Evolutionary conservation across 1,284 basidiomycete genomes (phyloP).

Genomic region (Agaricales sp.): DNA sequence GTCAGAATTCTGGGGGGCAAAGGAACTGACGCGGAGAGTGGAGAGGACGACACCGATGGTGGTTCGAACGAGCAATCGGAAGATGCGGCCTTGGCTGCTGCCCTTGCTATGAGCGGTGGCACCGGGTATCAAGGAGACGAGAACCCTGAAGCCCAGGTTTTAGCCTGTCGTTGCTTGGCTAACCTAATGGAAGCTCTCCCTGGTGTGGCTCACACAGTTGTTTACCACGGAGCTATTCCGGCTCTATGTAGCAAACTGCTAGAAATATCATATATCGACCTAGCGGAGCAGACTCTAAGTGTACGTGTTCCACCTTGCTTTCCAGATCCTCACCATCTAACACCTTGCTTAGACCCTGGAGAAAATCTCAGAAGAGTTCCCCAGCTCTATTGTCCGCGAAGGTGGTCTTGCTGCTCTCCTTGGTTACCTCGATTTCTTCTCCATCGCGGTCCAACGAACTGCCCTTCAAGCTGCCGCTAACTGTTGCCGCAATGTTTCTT

Average conservation of each 20-base stretch:
- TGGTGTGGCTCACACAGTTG: constrained; percentile 87
- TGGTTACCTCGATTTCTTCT: constrained; percentile 94
- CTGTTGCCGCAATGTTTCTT: constrained; percentile 83
- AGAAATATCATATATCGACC: constrained; percentile 93
- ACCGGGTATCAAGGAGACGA: constrained; percentile 61
- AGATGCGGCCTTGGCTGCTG: constrained; percentile 79
- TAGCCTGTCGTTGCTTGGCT: constrained; percentile 90
- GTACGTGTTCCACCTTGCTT: constrained; percentile 42
- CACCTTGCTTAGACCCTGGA: constrained; percentile 79
- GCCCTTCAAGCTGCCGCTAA: constrained; percentile 94
- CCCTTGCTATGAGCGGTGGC: constrained; percentile 63
- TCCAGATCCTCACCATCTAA: constrained; percentile 15
- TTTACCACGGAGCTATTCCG: constrained; percentile 91
- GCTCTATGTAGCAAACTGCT: constrained; percentile 91
- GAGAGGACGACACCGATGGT: constrained; percentile 51
- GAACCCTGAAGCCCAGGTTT: constrained; percentile 84
- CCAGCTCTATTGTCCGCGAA: constrained; percentile 88
- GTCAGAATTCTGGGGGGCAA: constrained; percentile 87
- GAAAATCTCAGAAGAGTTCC: constrained; percentile 95
- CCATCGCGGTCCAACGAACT: constrained; percentile 90
- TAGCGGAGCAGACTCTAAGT: constrained; percentile 92
- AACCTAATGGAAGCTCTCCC: constrained; percentile 96
- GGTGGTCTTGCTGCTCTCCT: constrained; percentile 85
- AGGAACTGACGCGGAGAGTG: constrained; percentile 54
- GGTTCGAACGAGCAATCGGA: constrained; percentile 58